Base-by-base conservation (phyloP, 1,284 basidiomycete genomes). In the Trametes pubescens region DNA sequence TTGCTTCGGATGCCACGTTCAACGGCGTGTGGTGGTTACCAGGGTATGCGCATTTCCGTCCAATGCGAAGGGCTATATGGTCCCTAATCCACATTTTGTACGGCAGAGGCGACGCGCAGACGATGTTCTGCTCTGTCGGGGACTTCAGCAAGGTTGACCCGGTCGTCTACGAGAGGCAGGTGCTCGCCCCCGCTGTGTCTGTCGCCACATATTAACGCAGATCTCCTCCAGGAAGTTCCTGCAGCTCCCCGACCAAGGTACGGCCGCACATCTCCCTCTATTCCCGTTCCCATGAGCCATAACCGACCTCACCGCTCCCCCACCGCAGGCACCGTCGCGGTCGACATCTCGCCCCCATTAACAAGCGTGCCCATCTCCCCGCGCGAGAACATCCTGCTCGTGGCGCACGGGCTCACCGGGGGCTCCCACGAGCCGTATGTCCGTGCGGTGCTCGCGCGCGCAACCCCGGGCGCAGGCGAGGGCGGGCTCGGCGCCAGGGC, bases 351-450 rank as follows among this genome's bases (percentile, higher is more conserved):
- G 5, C 74, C 73, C 16, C 70, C 73, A 3, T 53, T 71, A 21
- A 32, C 60, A 34, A 56, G 53, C 14, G 43, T 60, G 10, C 67
- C 73, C 8, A 46, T 56, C 18, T 21, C 61, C n/a, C 24, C 22
- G 9, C 61, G 37, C 4, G 73, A 74, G 48, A 65, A 67, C 24
- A 63, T 76, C 1, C 51, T 75, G 10, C 52, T 74, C 26, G 70
- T 76, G 14, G 64, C 70, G 10, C 74, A 75, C 65, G 74, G 74
- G 4, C 69, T 76, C 35, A 75, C 74, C 2, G 74, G 74, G 7
- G 74, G 73, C 37, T 76, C 74, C 21, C 71, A 76, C 58, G 74
- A 76, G 55, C 57, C 70, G 29, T 76, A 75, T 57, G 68, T 75
- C 38, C 71, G 74, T 10, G 72, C 73, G 37, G 67, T 69, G 11